Percentiles rank a stretch among this genome's conserved stretches.
These are phyloP conservation scores for Dimocarpus longan DNA, from an alignment of 345 rosid genomes.

Conservation along the genomic window DNA sequence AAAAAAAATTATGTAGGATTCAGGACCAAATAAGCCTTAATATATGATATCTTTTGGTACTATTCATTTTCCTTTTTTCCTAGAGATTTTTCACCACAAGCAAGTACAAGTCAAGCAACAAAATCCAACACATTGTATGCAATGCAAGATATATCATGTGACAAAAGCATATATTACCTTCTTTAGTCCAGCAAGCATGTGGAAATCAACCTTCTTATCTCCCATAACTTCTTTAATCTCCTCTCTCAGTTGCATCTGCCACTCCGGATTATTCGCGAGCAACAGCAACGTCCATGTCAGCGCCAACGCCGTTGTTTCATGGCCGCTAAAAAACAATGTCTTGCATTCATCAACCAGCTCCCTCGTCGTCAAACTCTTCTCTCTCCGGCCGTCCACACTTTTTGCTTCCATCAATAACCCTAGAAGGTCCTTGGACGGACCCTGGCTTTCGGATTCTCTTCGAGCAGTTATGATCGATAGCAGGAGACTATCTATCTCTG, in stretches of 20 bases:
- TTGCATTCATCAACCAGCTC: constrained; percentile 92
- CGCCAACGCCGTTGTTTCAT: constrained; percentile 91
- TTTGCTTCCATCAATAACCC: constrained; percentile 55
- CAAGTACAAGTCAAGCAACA: background rate
- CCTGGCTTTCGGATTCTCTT: constrained; percentile 22
- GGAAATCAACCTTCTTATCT: constrained; percentile 58
- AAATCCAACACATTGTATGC: background rate
- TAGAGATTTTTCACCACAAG: background rate
- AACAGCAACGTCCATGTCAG: constrained; percentile 86
- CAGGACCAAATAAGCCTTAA: no score
- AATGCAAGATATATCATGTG: background rate
- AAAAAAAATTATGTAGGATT: no score
- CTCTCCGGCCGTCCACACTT: constrained; percentile 32
- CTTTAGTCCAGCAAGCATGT: constrained; percentile 69
- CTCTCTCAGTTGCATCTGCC: constrained; percentile 76
- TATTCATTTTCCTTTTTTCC: background rate
- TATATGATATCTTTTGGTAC: background rate
- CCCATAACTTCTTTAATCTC: constrained; percentile 73
- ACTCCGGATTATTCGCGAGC: constrained; percentile 69
- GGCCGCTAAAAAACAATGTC: constrained; percentile 94
- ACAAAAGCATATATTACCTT: constrained; percentile 57
- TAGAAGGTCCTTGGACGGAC: constrained; percentile 49
- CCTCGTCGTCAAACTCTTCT: constrained; percentile 51
- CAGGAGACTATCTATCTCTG: constrained; percentile 72
- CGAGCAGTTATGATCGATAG: constrained; percentile 56